Evolutionary conservation across 495 filamentous ascomycete genomes (phyloP).

Genomic region (Annulohypoxylon bovei): DNA sequence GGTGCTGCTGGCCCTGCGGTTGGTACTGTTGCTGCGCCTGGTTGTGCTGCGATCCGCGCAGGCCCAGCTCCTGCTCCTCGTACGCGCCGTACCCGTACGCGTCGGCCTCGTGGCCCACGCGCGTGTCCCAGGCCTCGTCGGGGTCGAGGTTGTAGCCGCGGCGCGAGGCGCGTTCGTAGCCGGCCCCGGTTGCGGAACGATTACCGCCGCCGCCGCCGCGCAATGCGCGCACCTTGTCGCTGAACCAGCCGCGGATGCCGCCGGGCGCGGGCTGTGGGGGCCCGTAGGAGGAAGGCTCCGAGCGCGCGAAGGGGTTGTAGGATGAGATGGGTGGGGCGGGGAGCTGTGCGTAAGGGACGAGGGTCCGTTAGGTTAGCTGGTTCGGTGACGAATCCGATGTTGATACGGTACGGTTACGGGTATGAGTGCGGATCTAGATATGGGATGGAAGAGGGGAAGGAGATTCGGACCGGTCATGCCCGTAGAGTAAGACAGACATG

Average conservation of each 20-base stretch:
- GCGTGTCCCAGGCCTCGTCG: conserved; percentile 77
- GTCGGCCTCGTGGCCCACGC: conserved; percentile 70
- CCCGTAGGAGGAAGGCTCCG: conserved; percentile 50
- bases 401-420: background rate
- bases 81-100: conserved; percentile 56
- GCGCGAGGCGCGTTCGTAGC: conserved; percentile 63
- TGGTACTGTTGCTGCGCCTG: conserved; percentile 12
- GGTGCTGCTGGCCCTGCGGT: conserved; percentile 26
- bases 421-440: background rate
- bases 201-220: conserved; percentile 46
- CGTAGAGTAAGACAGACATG: conserved; percentile 34
- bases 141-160: conserved; percentile 68
- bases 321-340: conserved; percentile 69
- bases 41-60: conserved; percentile 36
- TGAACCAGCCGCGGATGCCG: conserved; percentile 70
- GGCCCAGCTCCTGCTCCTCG: conserved; percentile 70
- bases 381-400: background rate
- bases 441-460: background rate
- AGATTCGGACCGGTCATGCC: conserved; percentile 25
- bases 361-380: conserved; percentile 10
- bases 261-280: conserved; percentile 63
- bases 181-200: conserved; percentile 65
- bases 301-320: conserved; percentile 65
- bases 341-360: conserved; percentile 49
- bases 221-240: conserved; percentile 58